phyloP scores from a whole-genome alignment of 2,329 filamentous ascomycete genomes.

The Fusarium robinianum region DNA sequence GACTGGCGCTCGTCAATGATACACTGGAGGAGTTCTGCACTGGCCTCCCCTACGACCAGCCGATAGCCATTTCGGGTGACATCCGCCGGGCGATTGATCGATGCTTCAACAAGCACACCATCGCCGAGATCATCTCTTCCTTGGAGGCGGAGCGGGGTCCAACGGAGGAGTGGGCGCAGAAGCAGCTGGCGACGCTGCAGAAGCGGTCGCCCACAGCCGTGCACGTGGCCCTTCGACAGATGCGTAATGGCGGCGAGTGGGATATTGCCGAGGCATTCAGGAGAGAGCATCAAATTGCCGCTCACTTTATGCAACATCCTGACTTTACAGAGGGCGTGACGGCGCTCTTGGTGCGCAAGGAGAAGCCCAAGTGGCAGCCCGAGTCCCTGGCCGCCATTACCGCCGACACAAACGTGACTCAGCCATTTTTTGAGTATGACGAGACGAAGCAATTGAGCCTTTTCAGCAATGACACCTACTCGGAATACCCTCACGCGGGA shows the following conservation, averaged over 20 bases:
- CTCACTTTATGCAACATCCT: constrained; percentile 84
- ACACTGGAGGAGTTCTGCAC: constrained; percentile 93
- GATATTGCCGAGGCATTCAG: constrained; percentile 82
- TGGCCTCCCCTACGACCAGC: constrained; percentile 76
- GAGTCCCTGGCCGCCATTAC: constrained; percentile 70
- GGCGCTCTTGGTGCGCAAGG: constrained; percentile 74
- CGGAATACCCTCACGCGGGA: constrained; percentile 70
- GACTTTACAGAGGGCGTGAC: constrained; percentile 95
- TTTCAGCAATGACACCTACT: constrained; percentile 66
- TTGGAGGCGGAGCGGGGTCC: constrained; percentile 59
- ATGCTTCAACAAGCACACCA: constrained; percentile 70
- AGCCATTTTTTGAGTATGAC: constrained; percentile 69
- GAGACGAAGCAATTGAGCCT: constrained; percentile 59
- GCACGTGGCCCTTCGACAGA: constrained; percentile 81
- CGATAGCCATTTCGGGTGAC: constrained; percentile 68
- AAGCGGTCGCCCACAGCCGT: constrained; percentile 84
- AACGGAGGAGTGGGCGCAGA: constrained; percentile 74
- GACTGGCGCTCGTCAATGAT: constrained; percentile 74
- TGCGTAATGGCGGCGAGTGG: constrained; percentile 78
- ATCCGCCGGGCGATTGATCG: constrained; percentile 83
- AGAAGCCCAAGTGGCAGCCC: constrained; percentile 75
- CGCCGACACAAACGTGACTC: constrained; percentile 55
- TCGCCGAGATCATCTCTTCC: constrained; percentile 72
- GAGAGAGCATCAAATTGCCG: constrained; percentile 82
- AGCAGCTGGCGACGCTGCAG: constrained; percentile 75